Conservation (phyloP, 371 early-diverging fungal genomes). For the Amoeboaphelidium protococcarum region DNA sequence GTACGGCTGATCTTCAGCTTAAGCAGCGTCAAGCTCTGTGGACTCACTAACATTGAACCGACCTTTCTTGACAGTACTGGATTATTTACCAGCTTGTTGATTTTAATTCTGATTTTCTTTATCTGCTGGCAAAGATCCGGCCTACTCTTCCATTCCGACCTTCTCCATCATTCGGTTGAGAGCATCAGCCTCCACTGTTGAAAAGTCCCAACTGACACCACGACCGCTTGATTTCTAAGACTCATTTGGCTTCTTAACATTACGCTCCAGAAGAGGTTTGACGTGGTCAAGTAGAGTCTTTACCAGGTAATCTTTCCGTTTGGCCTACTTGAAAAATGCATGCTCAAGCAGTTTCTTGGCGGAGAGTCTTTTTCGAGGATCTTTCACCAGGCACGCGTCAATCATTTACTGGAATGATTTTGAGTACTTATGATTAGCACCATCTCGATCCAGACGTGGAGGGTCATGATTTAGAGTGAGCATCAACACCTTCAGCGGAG, state of each 20-base stretch:
- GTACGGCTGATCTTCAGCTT: too few relatives aligned
- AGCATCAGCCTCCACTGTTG: too few relatives aligned
- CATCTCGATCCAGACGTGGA: slow-evolving; percentile 53
- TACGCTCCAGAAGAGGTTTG: slow-evolving; percentile 25
- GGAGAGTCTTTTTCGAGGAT: slow-evolving; percentile 48
- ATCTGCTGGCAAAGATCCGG: too few relatives aligned
- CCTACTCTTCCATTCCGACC: too few relatives aligned
- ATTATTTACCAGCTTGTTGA: too few relatives aligned
- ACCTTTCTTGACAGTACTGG: too few relatives aligned
- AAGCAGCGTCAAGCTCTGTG: too few relatives aligned
- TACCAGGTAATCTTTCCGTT: slow-evolving; percentile 34
- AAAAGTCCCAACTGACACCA: background rate
- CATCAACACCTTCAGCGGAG: slow-evolving; percentile 69
- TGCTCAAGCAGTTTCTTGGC: slow-evolving; percentile 48
- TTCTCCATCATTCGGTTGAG: too few relatives aligned
- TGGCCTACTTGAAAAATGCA: slow-evolving; percentile 54
- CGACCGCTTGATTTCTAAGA: background rate
- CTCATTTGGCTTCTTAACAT: background rate
- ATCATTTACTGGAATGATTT: slow-evolving; percentile 61
- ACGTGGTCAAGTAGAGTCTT: slow-evolving; percentile 27
- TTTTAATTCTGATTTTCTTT: too few relatives aligned
- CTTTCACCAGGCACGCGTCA: slow-evolving; percentile 49
- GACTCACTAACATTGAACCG: too few relatives aligned
- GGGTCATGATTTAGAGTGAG: slow-evolving; percentile 65
- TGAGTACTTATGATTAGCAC: slow-evolving; percentile 37